Evolutionary conservation across 352 stramenopile genomes (phyloP).

Genomic region (Halophytophthora batemanensis): DNA sequence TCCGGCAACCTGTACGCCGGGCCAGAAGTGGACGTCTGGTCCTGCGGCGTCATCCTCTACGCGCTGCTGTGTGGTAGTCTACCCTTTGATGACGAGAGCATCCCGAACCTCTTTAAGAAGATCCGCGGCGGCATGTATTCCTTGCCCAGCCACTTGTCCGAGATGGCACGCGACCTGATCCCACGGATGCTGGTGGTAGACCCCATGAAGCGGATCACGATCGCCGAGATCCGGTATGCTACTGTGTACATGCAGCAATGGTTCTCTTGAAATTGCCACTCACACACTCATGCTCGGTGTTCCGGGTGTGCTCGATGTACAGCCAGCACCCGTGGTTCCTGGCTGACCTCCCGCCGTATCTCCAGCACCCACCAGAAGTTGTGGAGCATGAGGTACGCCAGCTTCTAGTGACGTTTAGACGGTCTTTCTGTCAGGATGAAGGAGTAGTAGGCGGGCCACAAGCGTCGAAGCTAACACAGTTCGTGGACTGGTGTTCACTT

Average conservation of each 20-base stretch:
- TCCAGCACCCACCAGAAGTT: conserved; percentile 94
- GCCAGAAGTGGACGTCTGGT: conserved; percentile 89
- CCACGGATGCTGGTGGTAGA: conserved; percentile 81
- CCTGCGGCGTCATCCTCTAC: conserved; percentile 91
- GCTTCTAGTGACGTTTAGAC: conserved; percentile 5
- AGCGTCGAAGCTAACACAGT: too few species aligned
- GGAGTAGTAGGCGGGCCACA: too few species aligned
- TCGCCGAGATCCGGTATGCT: conserved; percentile 70
- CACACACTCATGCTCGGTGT: too few species aligned
- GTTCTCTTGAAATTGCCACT: too few species aligned
- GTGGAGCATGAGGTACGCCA: conserved; percentile 94
- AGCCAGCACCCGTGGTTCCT: conserved; percentile 97
- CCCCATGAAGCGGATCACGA: conserved; percentile 67
- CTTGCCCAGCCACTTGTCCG: conserved; percentile 71
- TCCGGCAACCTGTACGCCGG: conserved; percentile 80
- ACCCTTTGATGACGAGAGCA: conserved; percentile 93
- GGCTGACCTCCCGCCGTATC: conserved; percentile 96
- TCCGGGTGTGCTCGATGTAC: too few species aligned
- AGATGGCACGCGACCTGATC: conserved; percentile 79
- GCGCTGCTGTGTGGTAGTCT: conserved; percentile 90
- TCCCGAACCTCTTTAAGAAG: conserved; percentile 91
- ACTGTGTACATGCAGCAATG: too few species aligned
- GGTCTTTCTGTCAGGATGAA: background rate
- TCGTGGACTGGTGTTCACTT: background rate
- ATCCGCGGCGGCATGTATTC: conserved; percentile 88